phyloP scores from a whole-genome alignment of 768 basidiomycete species.

The Mycena indigotica region DNA sequence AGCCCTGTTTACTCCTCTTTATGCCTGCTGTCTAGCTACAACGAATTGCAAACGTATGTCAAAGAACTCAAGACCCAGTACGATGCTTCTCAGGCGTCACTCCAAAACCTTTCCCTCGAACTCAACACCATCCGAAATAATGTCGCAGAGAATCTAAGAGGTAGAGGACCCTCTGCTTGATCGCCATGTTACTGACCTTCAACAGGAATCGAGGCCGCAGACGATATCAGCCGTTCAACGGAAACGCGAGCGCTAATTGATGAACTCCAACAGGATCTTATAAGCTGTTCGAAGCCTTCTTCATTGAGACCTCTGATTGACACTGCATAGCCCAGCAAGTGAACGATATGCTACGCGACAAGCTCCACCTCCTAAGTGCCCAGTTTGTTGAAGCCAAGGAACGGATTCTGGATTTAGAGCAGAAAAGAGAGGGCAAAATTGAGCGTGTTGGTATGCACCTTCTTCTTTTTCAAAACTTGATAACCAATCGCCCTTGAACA shows the following conservation, averaged over 20 bases:
- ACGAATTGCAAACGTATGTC: conserved; percentile 31
- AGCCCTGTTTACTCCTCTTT: not conserved
- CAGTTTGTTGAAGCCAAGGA: conserved; percentile 46
- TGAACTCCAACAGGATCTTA: conserved; percentile 39
- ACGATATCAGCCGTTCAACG: conserved; percentile 28
- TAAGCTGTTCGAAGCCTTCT: conserved; percentile 29
- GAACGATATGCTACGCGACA: conserved; percentile 49
- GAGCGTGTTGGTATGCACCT: conserved; percentile 20
- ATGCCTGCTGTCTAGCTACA: too few species aligned
- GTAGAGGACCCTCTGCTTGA: conserved; percentile 26
- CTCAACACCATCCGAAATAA: conserved; percentile 26
- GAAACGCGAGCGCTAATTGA: conserved; percentile 32
- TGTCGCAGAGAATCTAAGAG: conserved; percentile 26
- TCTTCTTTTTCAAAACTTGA: not conserved
- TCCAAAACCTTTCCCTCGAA: conserved; percentile 29
- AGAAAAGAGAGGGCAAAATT: conserved; percentile 18
- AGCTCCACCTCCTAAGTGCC: conserved; percentile 42
- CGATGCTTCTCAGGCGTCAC: conserved; percentile 27
- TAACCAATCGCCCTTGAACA: not conserved
- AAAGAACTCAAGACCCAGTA: conserved; percentile 29
- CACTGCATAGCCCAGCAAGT: conserved; percentile 46
- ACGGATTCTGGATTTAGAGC: conserved; percentile 42
- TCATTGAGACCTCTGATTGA: not conserved
- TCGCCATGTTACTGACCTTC: not conserved
- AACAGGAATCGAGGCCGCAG: conserved; percentile 32